phyloP scores from a whole-genome alignment of 2,329 filamentous ascomycete genomes.

The Biscogniauxia mediterranea region DNA sequence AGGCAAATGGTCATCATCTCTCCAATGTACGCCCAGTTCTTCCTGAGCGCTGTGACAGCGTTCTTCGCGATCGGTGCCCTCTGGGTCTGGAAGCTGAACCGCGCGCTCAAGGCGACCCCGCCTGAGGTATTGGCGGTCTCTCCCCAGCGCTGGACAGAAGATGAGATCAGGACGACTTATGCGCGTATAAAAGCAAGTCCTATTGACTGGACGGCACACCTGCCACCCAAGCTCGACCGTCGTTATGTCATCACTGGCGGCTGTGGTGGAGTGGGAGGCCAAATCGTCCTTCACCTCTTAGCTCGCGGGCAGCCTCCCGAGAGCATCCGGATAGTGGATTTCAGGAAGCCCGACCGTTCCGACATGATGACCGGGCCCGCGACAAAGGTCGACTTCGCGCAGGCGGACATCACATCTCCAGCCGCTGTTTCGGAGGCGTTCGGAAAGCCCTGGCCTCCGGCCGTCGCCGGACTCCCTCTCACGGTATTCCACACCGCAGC shows the following conservation, averaged over 20 bases:
- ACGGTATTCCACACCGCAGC: constrained; percentile 52
- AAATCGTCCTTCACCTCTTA: constrained; percentile 48
- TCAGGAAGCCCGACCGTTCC: constrained; percentile 38
- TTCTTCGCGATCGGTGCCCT: constrained; percentile 19
- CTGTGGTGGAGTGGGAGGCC: constrained; percentile 46
- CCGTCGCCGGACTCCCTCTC: constrained; percentile 40
- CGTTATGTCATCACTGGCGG: constrained; percentile 39
- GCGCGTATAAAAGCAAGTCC: constrained; percentile 29
- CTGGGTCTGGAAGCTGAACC: constrained; percentile 34
- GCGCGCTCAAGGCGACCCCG: constrained; percentile 31
- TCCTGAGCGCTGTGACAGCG: constrained; percentile 13
- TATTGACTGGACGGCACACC: constrained; percentile 29
- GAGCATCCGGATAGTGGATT: constrained; percentile 48
- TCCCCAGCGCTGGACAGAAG: constrained; percentile 33
- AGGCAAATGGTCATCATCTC: neutral
- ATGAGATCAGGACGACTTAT: constrained; percentile 32
- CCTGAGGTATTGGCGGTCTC: constrained; percentile 26
- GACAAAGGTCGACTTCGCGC: constrained; percentile 37
- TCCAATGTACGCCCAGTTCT: constrained; percentile 3
- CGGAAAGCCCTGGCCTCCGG: constrained; percentile 39
- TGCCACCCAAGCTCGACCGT: constrained; percentile 35
- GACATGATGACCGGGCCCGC: constrained; percentile 38
- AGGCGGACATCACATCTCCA: constrained; percentile 44
- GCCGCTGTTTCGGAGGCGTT: constrained; percentile 40
- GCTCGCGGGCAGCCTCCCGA: constrained; percentile 44